Conservation (phyloP, 2,329 filamentous ascomycete species). For the Ampelomyces quisqualis region DNA sequence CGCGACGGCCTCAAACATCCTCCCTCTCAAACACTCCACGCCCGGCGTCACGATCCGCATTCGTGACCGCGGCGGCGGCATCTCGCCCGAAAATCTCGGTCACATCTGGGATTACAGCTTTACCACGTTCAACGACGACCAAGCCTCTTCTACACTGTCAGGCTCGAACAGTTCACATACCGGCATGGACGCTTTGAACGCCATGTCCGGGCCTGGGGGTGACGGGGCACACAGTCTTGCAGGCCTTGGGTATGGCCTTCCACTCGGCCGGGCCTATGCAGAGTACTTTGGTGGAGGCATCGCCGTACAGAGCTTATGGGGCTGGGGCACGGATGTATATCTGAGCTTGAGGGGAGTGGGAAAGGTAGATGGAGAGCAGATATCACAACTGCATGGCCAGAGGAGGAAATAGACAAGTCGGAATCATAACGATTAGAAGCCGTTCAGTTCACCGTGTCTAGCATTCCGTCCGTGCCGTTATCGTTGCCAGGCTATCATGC, state of each 20-base stretch:
- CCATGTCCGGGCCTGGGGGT: slow-evolving; percentile 69
- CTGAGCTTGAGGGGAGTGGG: slow-evolving; percentile 63
- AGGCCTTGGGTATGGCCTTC: slow-evolving; percentile 88
- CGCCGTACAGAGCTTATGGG: slow-evolving; percentile 89
- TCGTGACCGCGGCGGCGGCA: slow-evolving; percentile 91
- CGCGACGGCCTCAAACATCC: slow-evolving; percentile 42
- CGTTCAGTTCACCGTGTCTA: too few species aligned
- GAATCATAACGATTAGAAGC: too few species aligned
- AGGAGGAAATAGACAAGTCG: neutral
- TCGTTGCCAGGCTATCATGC: slow-evolving; percentile 1
- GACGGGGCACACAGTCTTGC: slow-evolving; percentile 79
- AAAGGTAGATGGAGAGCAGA: slow-evolving; percentile 34
- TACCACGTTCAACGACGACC: slow-evolving; percentile 81
- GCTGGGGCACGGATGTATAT: slow-evolving; percentile 79
- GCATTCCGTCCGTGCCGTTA: neutral
- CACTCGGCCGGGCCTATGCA: slow-evolving; percentile 87
- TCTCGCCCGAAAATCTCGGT: slow-evolving; percentile 76
- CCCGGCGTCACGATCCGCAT: slow-evolving; percentile 94
- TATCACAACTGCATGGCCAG: neutral
- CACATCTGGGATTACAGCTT: slow-evolving; percentile 98
- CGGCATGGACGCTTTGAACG: slow-evolving; percentile 67
- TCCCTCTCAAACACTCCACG: slow-evolving; percentile 52
- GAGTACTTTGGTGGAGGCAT: slow-evolving; percentile 98
- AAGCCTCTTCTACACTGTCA: slow-evolving; percentile 50
- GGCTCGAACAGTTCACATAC: slow-evolving; percentile 34